Evolutionary conservation across 306 rosid species (phyloP), one percentile per base, ranked within the genome.

Genomic region (Trifolium subterraneum): DNA sequence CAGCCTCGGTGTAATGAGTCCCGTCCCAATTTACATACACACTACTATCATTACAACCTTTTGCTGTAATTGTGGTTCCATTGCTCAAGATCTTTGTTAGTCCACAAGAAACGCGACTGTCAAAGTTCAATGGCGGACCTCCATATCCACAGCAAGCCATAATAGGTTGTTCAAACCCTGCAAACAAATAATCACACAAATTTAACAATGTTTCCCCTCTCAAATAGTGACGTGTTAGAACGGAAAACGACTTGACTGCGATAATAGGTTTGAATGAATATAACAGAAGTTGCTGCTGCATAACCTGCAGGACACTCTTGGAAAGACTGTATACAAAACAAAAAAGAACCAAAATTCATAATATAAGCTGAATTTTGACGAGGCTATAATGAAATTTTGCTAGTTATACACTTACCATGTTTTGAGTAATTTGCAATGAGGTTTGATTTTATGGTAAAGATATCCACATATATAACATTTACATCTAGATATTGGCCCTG

Each of bases 101-200:
- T 36, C 96, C 96, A 48, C 96, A 93, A n/a, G 52, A n/a, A 68
- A 91, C 64, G 22, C 86, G 77, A 33, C 81, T 85, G 80, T 91
- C 87, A 27, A 78, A 89, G 84, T 91, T 93, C 76, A 91, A 60
- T 3, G 93, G 97, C 22, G 93, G 88, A 73, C 98, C 98, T 80
- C 98, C 98, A 66, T 71, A 83, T 22, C 98, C 98, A 75, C 98
- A 93, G 65, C 97, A 93, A 79, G 90, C 92, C 96, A 87, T 89
- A 14, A 91, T 85, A 29, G 94, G 90, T 64, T 93, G 90, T 70
- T 80, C 85, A 87, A 91, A 91, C 64, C 97, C 98, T 89, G 89
- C 77, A 82, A 78, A 38, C 19, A 72, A 4, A 42, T 20, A 62
- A 58, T 50, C 77, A 64, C 3, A 67, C 29, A 14, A 60, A 14